These are phyloP conservation scores for Aspergillus sp. DNA, from an alignment of 2,329 filamentous ascomycete genomes.

Conservation along the genomic window DNA sequence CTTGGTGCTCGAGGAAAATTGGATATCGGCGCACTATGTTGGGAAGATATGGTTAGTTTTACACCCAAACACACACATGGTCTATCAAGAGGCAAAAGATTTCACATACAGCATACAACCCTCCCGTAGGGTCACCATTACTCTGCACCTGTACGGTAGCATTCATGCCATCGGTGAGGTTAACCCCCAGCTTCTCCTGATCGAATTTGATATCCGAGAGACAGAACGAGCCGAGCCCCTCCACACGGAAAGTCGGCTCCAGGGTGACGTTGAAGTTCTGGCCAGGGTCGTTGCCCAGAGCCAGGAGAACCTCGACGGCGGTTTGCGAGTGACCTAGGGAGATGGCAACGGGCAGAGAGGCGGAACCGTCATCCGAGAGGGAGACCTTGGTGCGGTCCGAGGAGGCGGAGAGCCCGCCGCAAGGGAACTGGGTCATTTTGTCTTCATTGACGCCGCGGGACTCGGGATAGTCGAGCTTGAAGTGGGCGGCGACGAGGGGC, in stretches of 20 bases:
- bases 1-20: conserved; percentile 57
- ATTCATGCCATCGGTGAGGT: conserved; percentile 59
- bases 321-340: conserved; percentile 54
- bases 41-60: background rate
- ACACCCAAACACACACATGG: background rate
- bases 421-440: conserved; percentile 48
- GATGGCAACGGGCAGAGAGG: conserved; percentile 49
- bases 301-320: conserved; percentile 54
- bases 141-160: conserved; percentile 71
- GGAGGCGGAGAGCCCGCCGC: conserved; percentile 50
- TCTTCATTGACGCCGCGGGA: conserved; percentile 52
- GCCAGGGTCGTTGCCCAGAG: conserved; percentile 52
- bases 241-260: conserved; percentile 59
- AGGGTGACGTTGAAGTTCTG: conserved; percentile 70
- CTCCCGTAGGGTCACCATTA: conserved; percentile 56
- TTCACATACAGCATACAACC: conserved; percentile 64
- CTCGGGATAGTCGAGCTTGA: conserved; percentile 54
- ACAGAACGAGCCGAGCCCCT: conserved; percentile 66
- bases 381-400: conserved; percentile 51
- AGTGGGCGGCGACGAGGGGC: conserved; percentile 54
- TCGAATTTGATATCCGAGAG: conserved; percentile 54
- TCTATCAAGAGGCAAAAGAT: background rate
- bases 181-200: conserved; percentile 36
- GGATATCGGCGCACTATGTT: conserved; percentile 69
- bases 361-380: conserved; percentile 40